Conservation (phyloP, 208 protist species). For the Leishmania mexicana region DNA sequence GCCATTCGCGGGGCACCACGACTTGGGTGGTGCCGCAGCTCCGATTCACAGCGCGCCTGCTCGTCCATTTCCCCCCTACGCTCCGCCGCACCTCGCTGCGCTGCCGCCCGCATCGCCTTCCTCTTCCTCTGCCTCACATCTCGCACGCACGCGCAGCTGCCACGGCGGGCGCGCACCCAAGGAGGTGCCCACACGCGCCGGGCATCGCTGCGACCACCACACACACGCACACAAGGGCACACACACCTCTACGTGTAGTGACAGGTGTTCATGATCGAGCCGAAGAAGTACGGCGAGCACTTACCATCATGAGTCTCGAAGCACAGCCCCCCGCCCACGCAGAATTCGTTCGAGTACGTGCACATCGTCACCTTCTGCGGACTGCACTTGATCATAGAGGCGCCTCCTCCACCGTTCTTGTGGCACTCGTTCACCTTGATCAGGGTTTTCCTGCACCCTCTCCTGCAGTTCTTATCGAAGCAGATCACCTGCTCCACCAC, state of each 20-base stretch:
- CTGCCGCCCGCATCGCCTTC: background rate
- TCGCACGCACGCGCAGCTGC: background rate
- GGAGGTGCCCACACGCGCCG: background rate
- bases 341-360: conserved; percentile 26
- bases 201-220: background rate
- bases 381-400: conserved; percentile 38
- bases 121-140: background rate
- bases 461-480: conserved; percentile 22
- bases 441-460: conserved; percentile 14
- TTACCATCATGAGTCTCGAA: background rate
- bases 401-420: conserved; percentile 5
- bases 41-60: background rate
- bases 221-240: background rate
- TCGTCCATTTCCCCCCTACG: background rate
- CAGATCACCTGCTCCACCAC: conserved; percentile 29
- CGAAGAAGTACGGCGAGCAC: conserved; percentile 31
- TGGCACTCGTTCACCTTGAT: conserved; percentile 18
- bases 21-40: background rate
- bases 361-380: conserved; percentile 31
- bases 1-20: background rate
- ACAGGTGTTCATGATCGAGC: conserved; percentile 20
- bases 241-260: background rate
- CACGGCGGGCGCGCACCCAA: background rate
- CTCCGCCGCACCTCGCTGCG: background rate
- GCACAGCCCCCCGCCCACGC: conserved; percentile 32